Evolutionary conservation across 129 eudicot genomes (phyloP).

Genomic region (Scalesia atractyloides): DNA sequence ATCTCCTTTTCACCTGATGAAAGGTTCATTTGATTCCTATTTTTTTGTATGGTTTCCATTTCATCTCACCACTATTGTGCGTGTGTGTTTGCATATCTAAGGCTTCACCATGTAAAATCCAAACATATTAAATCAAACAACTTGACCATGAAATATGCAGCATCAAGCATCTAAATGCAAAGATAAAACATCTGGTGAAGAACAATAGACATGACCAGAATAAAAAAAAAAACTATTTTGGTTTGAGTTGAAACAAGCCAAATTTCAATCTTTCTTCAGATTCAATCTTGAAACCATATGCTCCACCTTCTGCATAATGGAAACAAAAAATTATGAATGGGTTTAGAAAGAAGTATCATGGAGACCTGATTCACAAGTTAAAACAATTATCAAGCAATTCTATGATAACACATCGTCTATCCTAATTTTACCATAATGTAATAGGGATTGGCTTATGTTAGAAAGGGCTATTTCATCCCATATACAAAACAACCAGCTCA

Average conservation of each 20-base stretch:
- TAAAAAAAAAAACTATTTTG: neutral
- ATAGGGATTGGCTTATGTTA: too few relatives aligned
- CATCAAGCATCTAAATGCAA: neutral
- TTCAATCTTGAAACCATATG: conserved; percentile 70
- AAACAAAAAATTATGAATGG: conserved; percentile 1
- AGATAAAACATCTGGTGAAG: neutral
- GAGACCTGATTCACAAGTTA: neutral
- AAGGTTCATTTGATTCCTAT: too few relatives aligned
- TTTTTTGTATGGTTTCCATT: too few relatives aligned
- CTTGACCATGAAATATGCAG: neutral
- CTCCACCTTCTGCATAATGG: conserved; percentile 65
- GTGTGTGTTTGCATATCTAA: too few relatives aligned
- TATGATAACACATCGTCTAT: neutral
- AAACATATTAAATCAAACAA: neutral
- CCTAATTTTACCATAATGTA: neutral
- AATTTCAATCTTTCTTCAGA: conserved; percentile 32
- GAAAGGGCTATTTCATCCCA: neutral
- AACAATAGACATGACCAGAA: neutral
- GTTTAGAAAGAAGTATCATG: neutral
- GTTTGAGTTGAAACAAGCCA: neutral
- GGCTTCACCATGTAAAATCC: too few relatives aligned
- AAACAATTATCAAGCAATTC: neutral
- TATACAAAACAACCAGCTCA: neutral
- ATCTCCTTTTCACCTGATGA: too few relatives aligned
- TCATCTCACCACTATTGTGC: too few relatives aligned